Evolutionary conservation across 345 rosid genomes (phyloP).

Genomic region (Salix exigua): DNA sequence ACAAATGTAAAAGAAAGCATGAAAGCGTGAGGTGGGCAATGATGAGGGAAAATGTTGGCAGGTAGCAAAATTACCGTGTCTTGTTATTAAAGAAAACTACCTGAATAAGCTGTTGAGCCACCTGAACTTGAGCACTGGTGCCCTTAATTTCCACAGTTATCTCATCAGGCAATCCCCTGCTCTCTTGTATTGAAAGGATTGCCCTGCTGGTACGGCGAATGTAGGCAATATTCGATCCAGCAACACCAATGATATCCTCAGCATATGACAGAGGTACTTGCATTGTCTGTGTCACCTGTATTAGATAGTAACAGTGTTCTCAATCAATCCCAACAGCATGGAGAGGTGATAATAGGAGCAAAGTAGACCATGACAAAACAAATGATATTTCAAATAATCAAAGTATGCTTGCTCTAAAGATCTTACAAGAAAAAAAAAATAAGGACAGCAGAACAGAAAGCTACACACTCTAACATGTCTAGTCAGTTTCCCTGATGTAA

Average conservation of each 20-base stretch:
- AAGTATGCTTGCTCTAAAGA: not conserved
- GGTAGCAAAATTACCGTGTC: not conserved
- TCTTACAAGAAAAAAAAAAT: not conserved
- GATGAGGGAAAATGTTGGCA: not conserved
- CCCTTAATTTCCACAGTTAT: constrained; percentile 36
- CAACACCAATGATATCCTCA: constrained; percentile 35
- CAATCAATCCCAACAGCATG: not conserved
- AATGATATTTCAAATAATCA: not conserved
- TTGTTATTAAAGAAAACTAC: constrained; percentile 6
- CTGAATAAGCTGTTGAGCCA: constrained; percentile 39
- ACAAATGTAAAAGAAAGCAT: not conserved
- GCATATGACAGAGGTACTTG: constrained; percentile 38
- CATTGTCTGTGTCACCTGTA: constrained; percentile 33
- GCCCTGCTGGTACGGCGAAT: constrained; percentile 37
- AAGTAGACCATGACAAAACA: not conserved
- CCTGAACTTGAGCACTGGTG: constrained; percentile 31
- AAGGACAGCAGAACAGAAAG: not conserved
- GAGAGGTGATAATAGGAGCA: not conserved
- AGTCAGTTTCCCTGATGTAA: not conserved
- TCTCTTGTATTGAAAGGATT: constrained; percentile 27
- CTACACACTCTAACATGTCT: not conserved
- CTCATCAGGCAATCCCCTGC: constrained; percentile 34
- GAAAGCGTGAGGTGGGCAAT: not conserved
- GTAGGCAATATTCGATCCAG: constrained; percentile 35
- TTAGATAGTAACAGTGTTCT: not conserved